phyloP scores from a whole-genome alignment of 352 stramenopile species.

The Pythium utonaiense region DNA sequence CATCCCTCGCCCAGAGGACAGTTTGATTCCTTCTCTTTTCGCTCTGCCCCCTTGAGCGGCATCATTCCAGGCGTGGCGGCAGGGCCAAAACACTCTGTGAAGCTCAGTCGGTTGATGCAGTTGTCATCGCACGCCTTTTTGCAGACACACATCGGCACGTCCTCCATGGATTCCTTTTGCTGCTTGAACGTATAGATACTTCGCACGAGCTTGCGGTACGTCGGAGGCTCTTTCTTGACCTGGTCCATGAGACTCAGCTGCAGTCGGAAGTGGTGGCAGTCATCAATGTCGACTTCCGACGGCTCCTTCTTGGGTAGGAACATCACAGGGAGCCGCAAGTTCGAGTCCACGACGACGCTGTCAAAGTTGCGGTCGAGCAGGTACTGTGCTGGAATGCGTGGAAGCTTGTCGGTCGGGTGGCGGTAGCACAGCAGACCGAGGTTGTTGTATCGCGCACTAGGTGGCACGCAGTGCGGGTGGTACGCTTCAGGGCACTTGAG shows the following conservation, averaged over 20 bases:
- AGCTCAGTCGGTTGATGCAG: slow-evolving; percentile 92
- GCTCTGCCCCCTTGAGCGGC: slow-evolving; percentile 21
- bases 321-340: slow-evolving; percentile 71
- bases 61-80: slow-evolving; percentile 49
- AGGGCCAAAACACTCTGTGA: slow-evolving; percentile 90
- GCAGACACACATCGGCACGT: slow-evolving; percentile 77
- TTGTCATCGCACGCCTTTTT: slow-evolving; percentile 84
- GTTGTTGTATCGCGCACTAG: slow-evolving; percentile 90
- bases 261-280: slow-evolving; percentile 83
- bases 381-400: slow-evolving; percentile 73
- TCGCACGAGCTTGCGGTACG: slow-evolving; percentile 68
- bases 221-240: slow-evolving; percentile 67
- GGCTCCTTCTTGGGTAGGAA: slow-evolving; percentile 73
- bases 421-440: slow-evolving; percentile 89
- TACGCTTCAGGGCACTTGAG: slow-evolving; percentile 91
- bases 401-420: slow-evolving; percentile 73
- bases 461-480: slow-evolving; percentile 91
- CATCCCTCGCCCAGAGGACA: slow-evolving; percentile 89
- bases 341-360: slow-evolving; percentile 73
- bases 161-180: slow-evolving; percentile 65
- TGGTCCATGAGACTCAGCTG: slow-evolving; percentile 62
- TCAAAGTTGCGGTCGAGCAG: slow-evolving; percentile 58
- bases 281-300: slow-evolving; percentile 33
- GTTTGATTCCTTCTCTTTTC: slow-evolving; percentile 77
- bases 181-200: slow-evolving; percentile 89